Percentiles rank a stretch among this genome's conserved stretches.
Evolutionary conservation across 768 basidiomycete species (phyloP).

Genomic region (Pisolithus albus): DNA sequence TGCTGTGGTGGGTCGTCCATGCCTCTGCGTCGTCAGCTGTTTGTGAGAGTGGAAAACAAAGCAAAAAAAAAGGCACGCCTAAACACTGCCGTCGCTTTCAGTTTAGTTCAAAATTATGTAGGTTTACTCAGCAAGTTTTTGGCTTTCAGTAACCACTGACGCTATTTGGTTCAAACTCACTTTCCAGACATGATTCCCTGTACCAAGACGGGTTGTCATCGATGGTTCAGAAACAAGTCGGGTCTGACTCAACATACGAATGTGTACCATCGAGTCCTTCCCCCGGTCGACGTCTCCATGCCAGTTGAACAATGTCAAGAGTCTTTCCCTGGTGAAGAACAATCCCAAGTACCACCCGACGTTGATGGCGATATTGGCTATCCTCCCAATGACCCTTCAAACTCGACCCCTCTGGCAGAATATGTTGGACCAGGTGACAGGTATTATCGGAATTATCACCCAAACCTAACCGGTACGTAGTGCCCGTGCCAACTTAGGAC

Average conservation of each 20-base stretch:
- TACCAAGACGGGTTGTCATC: no score
- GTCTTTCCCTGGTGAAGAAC: background rate
- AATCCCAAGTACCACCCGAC: background rate
- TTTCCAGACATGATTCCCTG: no score
- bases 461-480: background rate
- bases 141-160: no score
- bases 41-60: background rate
- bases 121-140: no score
- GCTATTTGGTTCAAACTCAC: no score
- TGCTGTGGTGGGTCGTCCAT: background rate
- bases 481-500: background rate
- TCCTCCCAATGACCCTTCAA: background rate
- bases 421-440: background rate
- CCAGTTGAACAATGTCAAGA: background rate
- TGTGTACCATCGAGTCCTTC: background rate
- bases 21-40: background rate
- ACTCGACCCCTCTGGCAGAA: background rate
- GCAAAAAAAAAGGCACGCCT: background rate
- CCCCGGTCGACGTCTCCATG: background rate
- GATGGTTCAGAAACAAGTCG: background rate
- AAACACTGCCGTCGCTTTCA: no score
- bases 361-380: background rate
- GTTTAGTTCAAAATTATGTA: no score
- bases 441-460: constrained; percentile 7
- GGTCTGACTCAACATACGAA: background rate